Conservation (phyloP, 495 filamentous ascomycete genomes). For the Tirmania nivea region DNA sequence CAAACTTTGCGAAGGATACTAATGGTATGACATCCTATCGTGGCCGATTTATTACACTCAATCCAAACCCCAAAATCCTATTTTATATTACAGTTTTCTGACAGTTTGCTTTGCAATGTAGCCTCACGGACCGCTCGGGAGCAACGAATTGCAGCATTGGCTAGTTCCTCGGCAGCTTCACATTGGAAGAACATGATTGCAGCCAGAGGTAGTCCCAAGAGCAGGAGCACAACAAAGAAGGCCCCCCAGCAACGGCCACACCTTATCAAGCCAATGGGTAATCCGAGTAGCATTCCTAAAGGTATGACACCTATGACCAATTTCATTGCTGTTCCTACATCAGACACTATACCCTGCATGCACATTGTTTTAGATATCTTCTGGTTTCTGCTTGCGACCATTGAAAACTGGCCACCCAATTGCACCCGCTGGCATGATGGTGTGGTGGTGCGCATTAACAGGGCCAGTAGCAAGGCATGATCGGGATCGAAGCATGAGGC, state of each 20-base stretch:
- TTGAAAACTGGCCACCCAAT: too few relatives aligned
- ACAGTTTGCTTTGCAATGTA: too few relatives aligned
- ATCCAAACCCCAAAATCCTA: background rate
- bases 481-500: too few relatives aligned
- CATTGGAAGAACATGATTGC: constrained; percentile 64
- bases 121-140: constrained; percentile 67
- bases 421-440: too few relatives aligned
- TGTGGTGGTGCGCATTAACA: too few relatives aligned
- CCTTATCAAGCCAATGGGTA: constrained; percentile 49
- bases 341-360: background rate
- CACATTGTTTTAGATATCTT: too few relatives aligned
- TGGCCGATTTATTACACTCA: constrained; percentile 31
- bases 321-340: background rate
- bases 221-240: constrained; percentile 31
- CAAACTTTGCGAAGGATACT: constrained; percentile 84
- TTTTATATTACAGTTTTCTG: too few relatives aligned
- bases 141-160: constrained; percentile 43
- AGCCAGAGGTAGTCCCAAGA: constrained; percentile 31
- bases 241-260: constrained; percentile 39
- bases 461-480: too few relatives aligned
- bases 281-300: constrained; percentile 37
- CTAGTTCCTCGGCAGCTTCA: constrained; percentile 16
- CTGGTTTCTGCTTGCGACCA: too few relatives aligned
- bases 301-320: constrained; percentile 24
- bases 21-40: constrained; percentile 33